Evolutionary conservation across 352 stramenopile genomes (phyloP), one percentile per base, ranked within the genome.

Genomic region (Phytophthora citrophthora): DNA sequence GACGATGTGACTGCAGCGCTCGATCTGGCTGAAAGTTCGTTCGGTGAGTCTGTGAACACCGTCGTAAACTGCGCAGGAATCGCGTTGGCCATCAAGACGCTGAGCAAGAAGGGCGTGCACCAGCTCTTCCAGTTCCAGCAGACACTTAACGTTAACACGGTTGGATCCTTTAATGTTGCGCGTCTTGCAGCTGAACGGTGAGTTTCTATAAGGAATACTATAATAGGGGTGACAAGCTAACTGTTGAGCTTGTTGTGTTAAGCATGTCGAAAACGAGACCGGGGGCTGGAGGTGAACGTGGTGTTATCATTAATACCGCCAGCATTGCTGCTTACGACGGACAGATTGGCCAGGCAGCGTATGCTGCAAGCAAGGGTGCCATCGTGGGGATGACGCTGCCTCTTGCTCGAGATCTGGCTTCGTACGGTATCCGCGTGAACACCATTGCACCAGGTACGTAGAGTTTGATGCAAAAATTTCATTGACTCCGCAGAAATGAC

Each of bases 271-370:
- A 96, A 60, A 86, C 66, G 12, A 56, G 69, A 50, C 71, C 79
- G 5, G 72, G 88, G 48, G 54, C 77, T 61, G 86, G 95, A 58
- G 94, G 93, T 8, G 83, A 98, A 52, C 84, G 96, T 24, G 97
- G 97, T 15, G 90, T 98, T 47, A 99, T 99, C 60, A 98, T 99
- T 64, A 99, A 99, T 80, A 99, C 97, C 10, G 96, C 97, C 11
- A 98, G 90, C 68, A 98, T 99, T 50, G 97, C 98, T 45, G 98
- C 97, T 1, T 99, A 97, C 71, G 97, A 99, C 18, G 98, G 98
- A 34, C 95, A 99, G 79, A 92, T 98, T 47, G 97, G 97, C 3
- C 97, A 99, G 83, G 94, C 89, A 20, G 97, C 97, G 8, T 99
- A 99, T 74, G 88, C 96, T 43, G 91, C 97, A 10, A 98, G 89